Percentiles rank a stretch among this genome's conserved stretches.
Conservation (phyloP, 2,329 filamentous ascomycete species). For the Coleophoma crateriformis region DNA sequence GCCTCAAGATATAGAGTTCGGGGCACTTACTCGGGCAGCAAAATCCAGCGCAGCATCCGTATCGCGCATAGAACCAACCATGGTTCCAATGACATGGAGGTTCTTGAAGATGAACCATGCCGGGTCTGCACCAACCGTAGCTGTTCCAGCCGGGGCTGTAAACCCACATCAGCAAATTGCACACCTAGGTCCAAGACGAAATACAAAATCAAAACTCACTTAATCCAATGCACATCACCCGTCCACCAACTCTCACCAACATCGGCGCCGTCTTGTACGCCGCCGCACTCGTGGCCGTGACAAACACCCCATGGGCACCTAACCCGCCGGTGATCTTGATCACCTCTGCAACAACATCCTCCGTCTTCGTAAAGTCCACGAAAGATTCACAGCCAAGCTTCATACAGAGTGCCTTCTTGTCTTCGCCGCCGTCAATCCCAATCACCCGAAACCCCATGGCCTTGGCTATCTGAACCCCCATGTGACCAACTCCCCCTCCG, state of each 20-base stretch:
- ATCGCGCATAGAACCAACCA: conserved; percentile 4
- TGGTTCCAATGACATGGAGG: conserved; percentile 4
- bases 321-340: conserved; percentile 23
- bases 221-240: conserved; percentile 9
- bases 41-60: conserved; percentile 4
- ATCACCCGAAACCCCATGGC: conserved; percentile 7
- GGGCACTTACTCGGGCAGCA: conserved; percentile 2
- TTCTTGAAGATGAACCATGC: conserved; percentile 4
- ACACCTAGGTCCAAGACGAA: not conserved
- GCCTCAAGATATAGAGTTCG: not conserved
- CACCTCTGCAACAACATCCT: conserved; percentile 78
- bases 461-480: conserved; percentile 14
- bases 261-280: conserved; percentile 4
- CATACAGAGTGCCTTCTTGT: conserved; percentile 2
- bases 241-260: conserved; percentile 5
- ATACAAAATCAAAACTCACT: not conserved
- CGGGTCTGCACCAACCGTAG: conserved; percentile 1
- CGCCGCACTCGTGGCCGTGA: conserved; percentile 3
- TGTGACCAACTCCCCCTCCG: conserved; percentile 4
- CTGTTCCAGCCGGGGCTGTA: conserved; percentile 1
- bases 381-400: conserved; percentile 63
- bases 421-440: conserved; percentile 3
- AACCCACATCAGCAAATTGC: not conserved
- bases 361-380: conserved; percentile 73
- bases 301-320: conserved; percentile 9